Evolutionary conservation across 192 early-diverging fungal species (phyloP), one percentile per base, ranked within the genome.

Genomic region (Backusella morwellensis): DNA sequence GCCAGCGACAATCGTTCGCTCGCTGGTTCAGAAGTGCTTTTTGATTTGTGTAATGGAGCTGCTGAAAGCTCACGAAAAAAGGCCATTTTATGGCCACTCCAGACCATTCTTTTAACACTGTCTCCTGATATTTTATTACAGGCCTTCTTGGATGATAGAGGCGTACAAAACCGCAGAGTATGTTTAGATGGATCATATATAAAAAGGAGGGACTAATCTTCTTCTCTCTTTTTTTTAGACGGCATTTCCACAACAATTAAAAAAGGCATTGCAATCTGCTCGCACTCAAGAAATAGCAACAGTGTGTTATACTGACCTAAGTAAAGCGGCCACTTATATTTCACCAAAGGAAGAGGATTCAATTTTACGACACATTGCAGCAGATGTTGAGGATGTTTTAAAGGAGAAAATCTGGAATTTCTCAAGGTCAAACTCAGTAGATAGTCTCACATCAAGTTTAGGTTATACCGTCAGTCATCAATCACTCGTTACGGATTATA

Each of bases 81-180:
- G 70, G 81, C 90, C 14, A 81, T 90, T 8, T 93, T 93, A 76
- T 97, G 95, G 94, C 97, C 96, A 38, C 87, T 95, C 35, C 91
- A 93, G 81, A 91, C 93, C 1, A 88, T 95, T 88, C 88, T 98
- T 19, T 81, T 97, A 23, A 81, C 90, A 52, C 80, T 98, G 29
- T 94, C 95, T 66, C 97, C 97, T 0, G 97, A 98, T 73, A 86
- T 93, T 75, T 84, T 87, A 56, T 79, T 84, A 50, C 89, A 86
- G 81, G 94, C 89, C 35, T 88, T 83, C 73, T 88, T 86, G 81
- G 81, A 77, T 35, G 80, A 85, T n/a, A 40, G 42, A 26, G 50
- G 76, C 12, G 63, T 73, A 34, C 72, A 81, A 23, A 79, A 79
- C 41, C 63, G 77, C 12, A 72, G 77, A 42, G 76, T 77, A 77